Base-by-base conservation (phyloP, 306 rosid genomes). In the Malus orientalis region DNA sequence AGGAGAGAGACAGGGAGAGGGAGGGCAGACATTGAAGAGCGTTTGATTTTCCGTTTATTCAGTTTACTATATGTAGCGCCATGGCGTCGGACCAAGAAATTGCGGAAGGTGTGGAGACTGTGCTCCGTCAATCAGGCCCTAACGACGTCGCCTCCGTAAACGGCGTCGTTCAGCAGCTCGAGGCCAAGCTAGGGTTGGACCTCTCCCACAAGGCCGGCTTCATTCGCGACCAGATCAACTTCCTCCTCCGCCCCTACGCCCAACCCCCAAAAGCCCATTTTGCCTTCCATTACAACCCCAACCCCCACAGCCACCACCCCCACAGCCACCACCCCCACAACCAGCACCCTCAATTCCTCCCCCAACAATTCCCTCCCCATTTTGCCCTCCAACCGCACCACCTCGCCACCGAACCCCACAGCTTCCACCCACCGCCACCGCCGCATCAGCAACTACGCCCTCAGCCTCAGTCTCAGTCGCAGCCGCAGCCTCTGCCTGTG, bases 1-100 rank as follows among this genome's bases (percentile, higher is more conserved):
- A 6, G 40, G 38, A 69, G 29, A 77, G 79, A 77, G 29, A 67
- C 0, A 54, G 38, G 61, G 65, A 51, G 71, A 33, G 71, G 38
- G 57, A 45, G 75, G 59, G 29, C 61, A 40, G 40, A 22, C 66
- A 77, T 83, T 40, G 75, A 74, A 73, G 62, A 49, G 59, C 61
- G 81, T 82, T 88, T 83, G 81, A 80, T 83, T 49, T 82, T 85
- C 84, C 76, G 86, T 87, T 85, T 81, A 59, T 84, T 87, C 85
- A 11, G 87, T 83, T 83, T 87, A 86, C 49, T 81, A 85, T 88
- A 81, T 87, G 85, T 78, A 75, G 84, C 23, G 62, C 78, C 83
- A 90, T 88, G 93, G 90, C 82, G 88, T 83, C 93, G 74, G 96
- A 90, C 87, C 83, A 90, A 67, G 96, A 90, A 36, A 80, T 90